Conservation (phyloP, 2,329 filamentous ascomycete genomes). For the Septoria petroselini region DNA sequence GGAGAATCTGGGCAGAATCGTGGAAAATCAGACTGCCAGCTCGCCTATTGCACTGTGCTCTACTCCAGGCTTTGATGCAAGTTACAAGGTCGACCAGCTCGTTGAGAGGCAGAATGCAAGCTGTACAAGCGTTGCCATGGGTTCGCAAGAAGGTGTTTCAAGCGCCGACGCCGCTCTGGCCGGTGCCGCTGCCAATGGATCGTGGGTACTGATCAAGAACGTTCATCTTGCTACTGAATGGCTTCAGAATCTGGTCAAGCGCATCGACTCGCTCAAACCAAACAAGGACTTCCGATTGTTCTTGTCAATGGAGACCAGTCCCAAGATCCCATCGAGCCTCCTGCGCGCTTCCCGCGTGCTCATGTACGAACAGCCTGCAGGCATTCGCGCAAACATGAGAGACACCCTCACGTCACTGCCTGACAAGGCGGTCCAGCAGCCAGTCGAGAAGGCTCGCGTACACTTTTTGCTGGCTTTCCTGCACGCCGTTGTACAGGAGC, state of each 20-base stretch:
- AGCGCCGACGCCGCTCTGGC: slow-evolving; percentile 94
- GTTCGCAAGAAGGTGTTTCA: slow-evolving; percentile 88
- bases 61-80: slow-evolving; percentile 94
- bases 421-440: slow-evolving; percentile 64
- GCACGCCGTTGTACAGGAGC: slow-evolving; percentile 92
- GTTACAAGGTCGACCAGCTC: slow-evolving; percentile 95
- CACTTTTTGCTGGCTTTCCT: slow-evolving; percentile 91
- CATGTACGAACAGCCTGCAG: slow-evolving; percentile 97
- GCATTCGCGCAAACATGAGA: slow-evolving; percentile 97
- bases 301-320: slow-evolving; percentile 95
- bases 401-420: slow-evolving; percentile 78
- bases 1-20: slow-evolving; percentile 81
- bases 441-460: slow-evolving; percentile 84
- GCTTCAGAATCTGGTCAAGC: slow-evolving; percentile 96
- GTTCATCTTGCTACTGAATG: slow-evolving; percentile 93
- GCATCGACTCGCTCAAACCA: slow-evolving; percentile 90
- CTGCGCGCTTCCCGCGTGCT: slow-evolving; percentile 88
- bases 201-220: slow-evolving; percentile 98
- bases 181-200: slow-evolving; percentile 85
- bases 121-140: slow-evolving; percentile 98
- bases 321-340: slow-evolving; percentile 93
- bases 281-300: slow-evolving; percentile 92
- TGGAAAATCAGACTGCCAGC: slow-evolving; percentile 76
- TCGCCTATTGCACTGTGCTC: slow-evolving; percentile 90
- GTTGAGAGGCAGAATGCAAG: slow-evolving; percentile 78